phyloP scores from a whole-genome alignment of 1,284 basidiomycete species.

The Neotropicomus parvogracilis region DNA sequence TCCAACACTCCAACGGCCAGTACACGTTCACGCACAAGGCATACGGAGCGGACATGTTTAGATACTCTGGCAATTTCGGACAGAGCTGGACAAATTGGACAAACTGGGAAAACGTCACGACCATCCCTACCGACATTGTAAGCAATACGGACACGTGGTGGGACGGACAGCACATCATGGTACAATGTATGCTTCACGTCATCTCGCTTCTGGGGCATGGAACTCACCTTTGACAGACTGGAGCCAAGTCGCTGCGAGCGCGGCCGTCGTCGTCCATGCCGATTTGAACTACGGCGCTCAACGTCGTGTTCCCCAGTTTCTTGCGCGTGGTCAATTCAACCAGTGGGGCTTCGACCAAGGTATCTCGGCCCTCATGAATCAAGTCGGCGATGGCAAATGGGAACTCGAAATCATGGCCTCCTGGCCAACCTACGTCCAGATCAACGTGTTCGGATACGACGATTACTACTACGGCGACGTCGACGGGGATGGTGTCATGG shows the following conservation, averaged over 20 bases:
- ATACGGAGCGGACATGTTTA: conserved; percentile 81
- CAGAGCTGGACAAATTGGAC: conserved; percentile 79
- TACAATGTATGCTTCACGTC: conserved; percentile 64
- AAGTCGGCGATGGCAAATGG: conserved; percentile 63
- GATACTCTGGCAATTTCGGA: conserved; percentile 86
- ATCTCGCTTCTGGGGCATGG: background rate
- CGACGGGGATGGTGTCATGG: conserved; percentile 82
- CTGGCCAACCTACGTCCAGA: conserved; percentile 85
- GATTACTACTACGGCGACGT: conserved; percentile 89
- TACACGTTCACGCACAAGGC: conserved; percentile 80
- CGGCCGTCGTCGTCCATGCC: conserved; percentile 70
- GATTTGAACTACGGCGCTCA: conserved; percentile 60
- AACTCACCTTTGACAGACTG: conserved; percentile 53
- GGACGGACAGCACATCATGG: conserved; percentile 79
- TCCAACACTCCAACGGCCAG: conserved; percentile 56
- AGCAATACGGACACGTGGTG: conserved; percentile 61
- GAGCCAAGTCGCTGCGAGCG: conserved; percentile 60
- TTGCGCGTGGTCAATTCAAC: conserved; percentile 86
- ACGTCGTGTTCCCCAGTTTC: conserved; percentile 80
- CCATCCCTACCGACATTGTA: conserved; percentile 59
- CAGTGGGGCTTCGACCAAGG: conserved; percentile 87
- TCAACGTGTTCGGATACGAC: conserved; percentile 86
- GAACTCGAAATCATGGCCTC: conserved; percentile 79
- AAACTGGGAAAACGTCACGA: conserved; percentile 70
- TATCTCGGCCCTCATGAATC: conserved; percentile 62